Evolutionary conservation across 768 basidiomycete species (phyloP).

Genomic region (Termitomyces titanicus): DNA sequence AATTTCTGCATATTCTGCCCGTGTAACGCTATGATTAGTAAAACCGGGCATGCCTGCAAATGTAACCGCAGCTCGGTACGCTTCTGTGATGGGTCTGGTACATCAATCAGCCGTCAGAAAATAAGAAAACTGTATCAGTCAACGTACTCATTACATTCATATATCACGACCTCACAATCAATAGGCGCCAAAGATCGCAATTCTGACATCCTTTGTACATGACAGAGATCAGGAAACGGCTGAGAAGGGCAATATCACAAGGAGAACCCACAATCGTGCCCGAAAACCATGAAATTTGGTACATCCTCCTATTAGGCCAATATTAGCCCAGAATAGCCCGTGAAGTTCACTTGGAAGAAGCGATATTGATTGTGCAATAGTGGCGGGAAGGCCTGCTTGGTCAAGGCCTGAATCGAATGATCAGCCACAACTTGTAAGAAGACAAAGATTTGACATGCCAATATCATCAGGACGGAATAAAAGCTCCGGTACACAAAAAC

Average conservation of each 20-base stretch:
- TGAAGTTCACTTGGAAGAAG: slow-evolving; percentile 76
- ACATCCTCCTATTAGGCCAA: slow-evolving; percentile 85
- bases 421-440: slow-evolving; percentile 21
- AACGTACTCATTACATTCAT: slow-evolving; percentile 70
- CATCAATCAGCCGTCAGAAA: slow-evolving; percentile 6
- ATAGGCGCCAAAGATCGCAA: slow-evolving; percentile 79
- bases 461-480: slow-evolving; percentile 89
- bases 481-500: slow-evolving; percentile 90
- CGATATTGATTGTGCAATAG: slow-evolving; percentile 73
- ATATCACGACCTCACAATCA: slow-evolving; percentile 72
- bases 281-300: slow-evolving; percentile 72
- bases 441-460: slow-evolving; percentile 45
- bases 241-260: slow-evolving; percentile 7
- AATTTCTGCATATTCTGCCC: slow-evolving; percentile 81
- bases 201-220: slow-evolving; percentile 58
- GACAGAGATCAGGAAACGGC: slow-evolving; percentile 3
- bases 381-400: slow-evolving; percentile 75
- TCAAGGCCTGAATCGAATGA: slow-evolving; percentile 56
- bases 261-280: slow-evolving; percentile 62
- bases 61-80: slow-evolving; percentile 55
- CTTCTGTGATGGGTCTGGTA: slow-evolving; percentile 61
- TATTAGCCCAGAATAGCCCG: slow-evolving; percentile 95
- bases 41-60: slow-evolving; percentile 56
- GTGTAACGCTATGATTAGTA: slow-evolving; percentile 54
- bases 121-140: slow-evolving; percentile 6